Percentiles rank a stretch among this genome's conserved stretches.
Evolutionary conservation across 805 yeast genomes (phyloP).

Genomic region (Metschnikowia aberdeeniae): DNA sequence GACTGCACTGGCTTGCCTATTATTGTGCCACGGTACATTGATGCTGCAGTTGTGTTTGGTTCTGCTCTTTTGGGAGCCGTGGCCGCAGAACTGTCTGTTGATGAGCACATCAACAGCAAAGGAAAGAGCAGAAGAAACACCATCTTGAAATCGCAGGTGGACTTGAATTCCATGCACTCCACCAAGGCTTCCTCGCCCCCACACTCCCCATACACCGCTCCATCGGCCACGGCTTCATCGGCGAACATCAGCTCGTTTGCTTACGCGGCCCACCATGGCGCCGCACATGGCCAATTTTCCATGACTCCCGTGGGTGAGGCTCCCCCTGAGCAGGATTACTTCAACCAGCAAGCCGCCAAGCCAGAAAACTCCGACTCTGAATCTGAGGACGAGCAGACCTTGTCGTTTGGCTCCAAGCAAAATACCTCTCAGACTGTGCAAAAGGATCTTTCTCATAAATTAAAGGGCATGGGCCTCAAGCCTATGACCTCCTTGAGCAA

Average conservation of each 20-base stretch:
- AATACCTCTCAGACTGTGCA: constrained; percentile 38
- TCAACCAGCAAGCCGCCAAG: constrained; percentile 26
- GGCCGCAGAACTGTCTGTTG: constrained; percentile 68
- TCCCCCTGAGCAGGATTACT: constrained; percentile 33
- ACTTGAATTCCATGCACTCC: constrained; percentile 19
- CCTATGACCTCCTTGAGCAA: constrained; percentile 31
- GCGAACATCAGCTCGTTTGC: constrained; percentile 54
- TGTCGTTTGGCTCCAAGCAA: constrained; percentile 59
- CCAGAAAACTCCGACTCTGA: constrained; percentile 22
- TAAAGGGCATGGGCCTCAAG: constrained; percentile 30
- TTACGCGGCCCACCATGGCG: constrained; percentile 28
- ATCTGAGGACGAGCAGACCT: constrained; percentile 45
- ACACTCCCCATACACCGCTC: constrained; percentile 72
- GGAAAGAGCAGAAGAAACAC: constrained; percentile 37
- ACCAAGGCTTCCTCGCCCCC: constrained; percentile 24
- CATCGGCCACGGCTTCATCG: constrained; percentile 69
- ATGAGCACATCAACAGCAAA: constrained; percentile 29
- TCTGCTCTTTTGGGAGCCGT: constrained; percentile 93
- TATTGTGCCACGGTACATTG: constrained; percentile 89
- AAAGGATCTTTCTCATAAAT: constrained; percentile 46
- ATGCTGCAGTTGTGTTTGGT: constrained; percentile 96
- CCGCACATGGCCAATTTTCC: constrained; percentile 23
- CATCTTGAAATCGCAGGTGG: constrained; percentile 29
- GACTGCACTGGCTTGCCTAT: constrained; percentile 91
- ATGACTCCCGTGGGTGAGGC: constrained; percentile 39